Evolutionary conservation across 352 stramenopile genomes (phyloP).

Genomic region (Phytophthora pistaciae): DNA sequence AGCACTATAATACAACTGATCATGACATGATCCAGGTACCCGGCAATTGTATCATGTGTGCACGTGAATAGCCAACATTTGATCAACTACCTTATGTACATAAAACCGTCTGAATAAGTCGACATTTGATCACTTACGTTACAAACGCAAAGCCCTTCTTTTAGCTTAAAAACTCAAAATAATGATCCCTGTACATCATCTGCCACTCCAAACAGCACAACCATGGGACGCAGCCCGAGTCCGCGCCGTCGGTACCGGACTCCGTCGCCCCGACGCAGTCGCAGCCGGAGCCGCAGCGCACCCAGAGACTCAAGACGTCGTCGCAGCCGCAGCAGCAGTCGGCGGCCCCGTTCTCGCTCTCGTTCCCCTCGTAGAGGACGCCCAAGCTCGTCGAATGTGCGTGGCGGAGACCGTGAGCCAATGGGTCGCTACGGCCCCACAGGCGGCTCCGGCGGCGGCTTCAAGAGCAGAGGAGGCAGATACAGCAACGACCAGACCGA

Average conservation of each 20-base stretch:
- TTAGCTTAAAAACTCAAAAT: no score
- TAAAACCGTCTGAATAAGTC: no score
- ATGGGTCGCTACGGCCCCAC: slow-evolving; percentile 41
- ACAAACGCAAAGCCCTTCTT: no score
- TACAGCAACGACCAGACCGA: slow-evolving; percentile 54
- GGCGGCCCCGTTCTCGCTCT: slow-evolving; percentile 25
- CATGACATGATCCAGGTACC: no score
- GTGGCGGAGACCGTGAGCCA: slow-evolving; percentile 21
- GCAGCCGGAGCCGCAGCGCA: slow-evolving; percentile 40
- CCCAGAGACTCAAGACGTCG: slow-evolving; percentile 27
- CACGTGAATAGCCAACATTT: background rate
- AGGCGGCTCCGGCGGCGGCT: slow-evolving; percentile 21
- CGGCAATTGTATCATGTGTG: no score
- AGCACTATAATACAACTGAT: background rate
- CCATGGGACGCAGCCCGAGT: slow-evolving; percentile 41
- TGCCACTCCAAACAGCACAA: no score
- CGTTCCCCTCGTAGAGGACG: slow-evolving; percentile 36
- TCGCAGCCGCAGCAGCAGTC: slow-evolving; percentile 31
- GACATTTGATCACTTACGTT: no score
- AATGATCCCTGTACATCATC: no score
- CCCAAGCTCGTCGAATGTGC: slow-evolving; percentile 29
- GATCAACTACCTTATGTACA: no score
- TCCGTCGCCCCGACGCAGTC: slow-evolving; percentile 35
- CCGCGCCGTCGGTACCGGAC: slow-evolving; percentile 31
- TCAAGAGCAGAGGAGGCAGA: slow-evolving; percentile 22